Evolutionary conservation across 2,329 filamentous ascomycete genomes (phyloP), one percentile per base, ranked within the genome.

Genomic region (Pseudogymnoascus sp.): DNA sequence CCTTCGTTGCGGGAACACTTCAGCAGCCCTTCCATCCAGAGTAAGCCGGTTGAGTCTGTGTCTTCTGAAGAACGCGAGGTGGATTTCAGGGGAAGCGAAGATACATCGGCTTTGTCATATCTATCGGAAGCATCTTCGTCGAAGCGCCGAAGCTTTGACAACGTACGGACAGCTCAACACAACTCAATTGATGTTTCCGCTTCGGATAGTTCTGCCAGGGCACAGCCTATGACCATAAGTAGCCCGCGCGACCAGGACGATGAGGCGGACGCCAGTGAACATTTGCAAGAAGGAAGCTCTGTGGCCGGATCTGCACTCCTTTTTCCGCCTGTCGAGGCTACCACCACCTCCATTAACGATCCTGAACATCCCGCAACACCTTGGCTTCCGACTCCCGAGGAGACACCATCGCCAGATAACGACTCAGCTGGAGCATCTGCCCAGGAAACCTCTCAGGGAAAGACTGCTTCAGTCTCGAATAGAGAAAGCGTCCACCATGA

Each of bases 1-100:
- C 79, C 79, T 5, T 83, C 81, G 2, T 75, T 78, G 21, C 76
- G 76, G 66, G 76, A 79, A 66, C 74, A 77, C 64, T 69, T 74
- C 2, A 72, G 76, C 38, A 75, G 73, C 17, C 72, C 73, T 42
- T 66, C 71, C 13, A 69, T 72, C 31, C 65, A 68, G 13, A 68
- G 66, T 36, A 64, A 64, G 28, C 64, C 65, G 59, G 66, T 64
- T 31, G 63, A 59, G 17, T 31, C 60, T 19, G 13, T 50, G 1
- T 50, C 44, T 50, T 28, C 23, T 10, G 44, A 50, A 17, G 44
- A 50, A 8, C 21, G 21, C 4, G 53, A 60, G 15, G 28, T 4
- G 7, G 28, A 33, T 7, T 19, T 13, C 1, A 21, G 15, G 53
- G 19, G 53, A 36, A 60, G 31, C 9, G 17, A 60, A 5, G 15